phyloP scores from a whole-genome alignment of 2,329 filamentous ascomycete genomes.

The Samsoniella hepiali region DNA sequence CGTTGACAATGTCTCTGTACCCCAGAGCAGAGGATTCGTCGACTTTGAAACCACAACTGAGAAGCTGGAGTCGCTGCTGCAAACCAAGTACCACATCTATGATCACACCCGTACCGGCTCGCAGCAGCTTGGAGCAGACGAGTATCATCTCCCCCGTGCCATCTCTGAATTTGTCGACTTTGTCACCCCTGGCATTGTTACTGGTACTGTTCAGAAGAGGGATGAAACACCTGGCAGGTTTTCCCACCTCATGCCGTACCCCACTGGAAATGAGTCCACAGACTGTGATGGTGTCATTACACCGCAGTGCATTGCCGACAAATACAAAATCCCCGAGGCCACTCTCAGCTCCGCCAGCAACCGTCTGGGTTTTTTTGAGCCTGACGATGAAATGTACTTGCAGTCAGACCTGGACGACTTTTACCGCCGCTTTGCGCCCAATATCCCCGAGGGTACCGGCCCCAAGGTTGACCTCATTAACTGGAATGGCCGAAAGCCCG shows the following conservation, averaged over 20 bases:
- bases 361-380: constrained; percentile 41
- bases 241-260: not conserved
- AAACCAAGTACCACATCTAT: constrained; percentile 51
- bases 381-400: constrained; percentile 37
- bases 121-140: constrained; percentile 34
- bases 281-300: constrained; percentile 53
- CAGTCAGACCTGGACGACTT: constrained; percentile 39
- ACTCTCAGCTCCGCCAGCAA: constrained; percentile 29
- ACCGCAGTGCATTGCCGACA: constrained; percentile 48
- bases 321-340: constrained; percentile 38
- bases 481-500: constrained; percentile 28
- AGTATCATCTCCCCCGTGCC: constrained; percentile 37
- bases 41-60: constrained; percentile 19
- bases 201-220: not conserved
- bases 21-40: constrained; percentile 46
- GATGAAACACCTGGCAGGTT: not conserved
- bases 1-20: constrained; percentile 48
- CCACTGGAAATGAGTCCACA: not conserved
- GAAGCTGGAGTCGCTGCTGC: constrained; percentile 46
- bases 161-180: constrained; percentile 37
- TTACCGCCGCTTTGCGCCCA: constrained; percentile 31
- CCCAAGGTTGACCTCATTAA: constrained; percentile 30
- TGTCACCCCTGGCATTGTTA: constrained; percentile 35
- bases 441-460: constrained; percentile 36
- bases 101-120: constrained; percentile 36